Percentiles rank a stretch among this genome's conserved stretches.
These are phyloP conservation scores for Elsinoe fawcettii DNA, from an alignment of 2,329 filamentous ascomycete species.

Conservation along the genomic window DNA sequence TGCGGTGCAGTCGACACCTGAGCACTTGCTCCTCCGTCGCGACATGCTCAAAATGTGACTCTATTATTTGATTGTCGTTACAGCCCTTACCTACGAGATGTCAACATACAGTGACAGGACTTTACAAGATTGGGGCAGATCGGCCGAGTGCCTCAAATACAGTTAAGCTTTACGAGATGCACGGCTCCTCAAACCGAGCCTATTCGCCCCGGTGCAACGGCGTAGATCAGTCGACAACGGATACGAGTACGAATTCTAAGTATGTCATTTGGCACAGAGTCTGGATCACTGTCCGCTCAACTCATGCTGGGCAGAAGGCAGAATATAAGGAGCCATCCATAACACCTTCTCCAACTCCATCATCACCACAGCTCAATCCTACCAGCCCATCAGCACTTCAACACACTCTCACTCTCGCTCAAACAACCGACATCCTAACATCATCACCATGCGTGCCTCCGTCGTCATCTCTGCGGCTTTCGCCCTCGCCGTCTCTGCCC, in stretches of 20 bases:
- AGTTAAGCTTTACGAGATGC: slow-evolving; percentile 9
- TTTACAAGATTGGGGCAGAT: neutral
- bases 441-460: slow-evolving; percentile 19
- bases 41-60: no score
- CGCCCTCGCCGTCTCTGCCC: slow-evolving; percentile 16
- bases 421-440: neutral
- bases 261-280: slow-evolving; percentile 3
- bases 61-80: no score
- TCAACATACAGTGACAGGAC: no score
- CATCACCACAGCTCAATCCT: neutral
- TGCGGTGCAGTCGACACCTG: neutral
- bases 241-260: slow-evolving; percentile 2
- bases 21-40: no score
- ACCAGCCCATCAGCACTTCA: neutral
- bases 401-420: neutral
- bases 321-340: neutral
- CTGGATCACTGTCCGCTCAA: neutral
- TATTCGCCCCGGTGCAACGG: neutral
- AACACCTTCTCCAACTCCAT: neutral
- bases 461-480: slow-evolving; percentile 19
- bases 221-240: neutral
- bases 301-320: neutral
- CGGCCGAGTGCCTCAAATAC: neutral
- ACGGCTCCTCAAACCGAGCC: neutral
- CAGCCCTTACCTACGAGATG: no score